These are phyloP conservation scores for Neonectria coccinea DNA, from an alignment of 2,329 filamentous ascomycete species.

Conservation along the genomic window DNA sequence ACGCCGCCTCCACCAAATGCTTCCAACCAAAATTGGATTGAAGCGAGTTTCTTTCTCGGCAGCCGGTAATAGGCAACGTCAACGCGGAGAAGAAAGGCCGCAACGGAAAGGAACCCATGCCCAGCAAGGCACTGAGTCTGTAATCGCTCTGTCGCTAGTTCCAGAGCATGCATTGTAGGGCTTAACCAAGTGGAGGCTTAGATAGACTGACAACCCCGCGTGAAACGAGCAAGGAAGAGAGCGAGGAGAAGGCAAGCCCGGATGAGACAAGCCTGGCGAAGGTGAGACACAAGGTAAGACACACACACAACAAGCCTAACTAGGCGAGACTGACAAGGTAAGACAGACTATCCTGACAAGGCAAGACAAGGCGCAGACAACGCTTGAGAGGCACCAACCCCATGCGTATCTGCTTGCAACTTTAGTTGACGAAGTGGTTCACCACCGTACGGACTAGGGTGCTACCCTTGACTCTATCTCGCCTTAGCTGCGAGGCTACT, in stretches of 20 bases:
- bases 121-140: not conserved
- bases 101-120: slow-evolving; percentile 1
- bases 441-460: not conserved
- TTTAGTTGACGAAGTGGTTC: slow-evolving; percentile 17
- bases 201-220: slow-evolving; percentile 15
- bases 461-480: slow-evolving; percentile 20
- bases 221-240: slow-evolving; percentile 4
- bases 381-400: too few species aligned
- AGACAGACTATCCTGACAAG: too few species aligned
- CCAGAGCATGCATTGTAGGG: slow-evolving; percentile 5
- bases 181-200: slow-evolving; percentile 5
- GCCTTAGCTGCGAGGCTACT: slow-evolving; percentile 23
- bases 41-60: not conserved
- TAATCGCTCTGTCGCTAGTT: not conserved
- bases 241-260: not conserved
- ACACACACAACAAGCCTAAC: not conserved
- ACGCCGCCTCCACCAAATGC: slow-evolving; percentile 20
- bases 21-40: not conserved
- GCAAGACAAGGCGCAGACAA: not conserved
- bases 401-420: not conserved
- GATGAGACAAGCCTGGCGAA: too few species aligned
- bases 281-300: not conserved
- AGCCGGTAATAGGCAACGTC: not conserved
- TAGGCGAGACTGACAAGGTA: too few species aligned
- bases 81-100: not conserved